Evolutionary conservation across 768 basidiomycete genomes (phyloP).

Genomic region (Gelatoporia subvermispora): DNA sequence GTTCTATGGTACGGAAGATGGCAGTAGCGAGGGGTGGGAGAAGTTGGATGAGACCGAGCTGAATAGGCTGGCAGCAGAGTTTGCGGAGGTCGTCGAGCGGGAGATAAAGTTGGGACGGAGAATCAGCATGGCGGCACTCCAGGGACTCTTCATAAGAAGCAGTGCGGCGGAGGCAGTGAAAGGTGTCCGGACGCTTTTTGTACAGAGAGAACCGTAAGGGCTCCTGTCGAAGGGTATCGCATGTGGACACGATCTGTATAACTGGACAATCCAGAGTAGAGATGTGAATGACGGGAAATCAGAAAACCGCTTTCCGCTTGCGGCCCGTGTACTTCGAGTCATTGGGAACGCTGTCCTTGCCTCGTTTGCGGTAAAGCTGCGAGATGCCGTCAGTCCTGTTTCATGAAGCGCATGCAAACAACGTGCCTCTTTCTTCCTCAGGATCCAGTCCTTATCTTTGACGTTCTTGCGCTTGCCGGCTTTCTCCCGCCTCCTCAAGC

Average conservation of each 20-base stretch:
- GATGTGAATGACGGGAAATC: neutral
- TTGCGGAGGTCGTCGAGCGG: conserved; percentile 50
- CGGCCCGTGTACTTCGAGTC: conserved; percentile 93
- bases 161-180: conserved; percentile 50
- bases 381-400: conserved; percentile 3
- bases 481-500: conserved; percentile 51
- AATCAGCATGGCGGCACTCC: conserved; percentile 94
- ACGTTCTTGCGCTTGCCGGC: conserved; percentile 64
- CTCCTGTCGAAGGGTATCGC: conserved; percentile 1
- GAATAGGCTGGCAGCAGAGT: conserved; percentile 41
- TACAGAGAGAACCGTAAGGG: conserved; percentile 2
- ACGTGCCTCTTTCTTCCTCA: conserved; percentile 92
- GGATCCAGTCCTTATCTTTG: conserved; percentile 87
- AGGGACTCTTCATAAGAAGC: conserved; percentile 89
- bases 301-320: conserved; percentile 79
- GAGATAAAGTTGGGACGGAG: conserved; percentile 49
- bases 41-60: conserved; percentile 35
- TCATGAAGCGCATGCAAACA: neutral
- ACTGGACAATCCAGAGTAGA: neutral
- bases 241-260: conserved; percentile 8
- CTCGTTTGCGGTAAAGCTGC: conserved; percentile 78
- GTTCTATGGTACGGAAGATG: conserved; percentile 66
- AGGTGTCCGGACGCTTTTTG: conserved; percentile 38
- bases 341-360: conserved; percentile 78
- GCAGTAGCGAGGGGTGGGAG: conserved; percentile 17